phyloP scores from a whole-genome alignment of 345 rosid species.

The Eutrema heterophyllum region DNA sequence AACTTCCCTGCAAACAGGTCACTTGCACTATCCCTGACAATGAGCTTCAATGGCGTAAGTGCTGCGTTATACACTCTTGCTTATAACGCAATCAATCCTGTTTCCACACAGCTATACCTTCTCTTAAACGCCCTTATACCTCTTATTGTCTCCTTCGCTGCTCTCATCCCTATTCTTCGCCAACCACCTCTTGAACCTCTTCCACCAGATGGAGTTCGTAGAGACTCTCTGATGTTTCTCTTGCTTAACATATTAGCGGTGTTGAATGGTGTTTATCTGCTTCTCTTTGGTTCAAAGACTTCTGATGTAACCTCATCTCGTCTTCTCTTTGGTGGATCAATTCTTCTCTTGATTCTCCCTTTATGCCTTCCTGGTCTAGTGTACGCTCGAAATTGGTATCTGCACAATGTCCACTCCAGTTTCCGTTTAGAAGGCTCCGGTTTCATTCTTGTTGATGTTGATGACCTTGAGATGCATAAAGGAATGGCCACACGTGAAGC shows the following conservation, averaged over 20 bases:
- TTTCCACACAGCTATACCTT: constrained; percentile 54
- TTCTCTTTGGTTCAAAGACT: constrained; percentile 49
- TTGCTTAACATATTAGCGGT: constrained; percentile 64
- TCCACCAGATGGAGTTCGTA: constrained; percentile 56
- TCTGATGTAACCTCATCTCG: constrained; percentile 38
- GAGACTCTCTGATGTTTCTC: constrained; percentile 75
- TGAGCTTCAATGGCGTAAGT: constrained; percentile 86
- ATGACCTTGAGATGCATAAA: constrained; percentile 82
- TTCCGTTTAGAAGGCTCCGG: constrained; percentile 51
- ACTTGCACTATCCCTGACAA: constrained; percentile 80
- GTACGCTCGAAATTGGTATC: constrained; percentile 76
- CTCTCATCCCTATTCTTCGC: constrained; percentile 76
- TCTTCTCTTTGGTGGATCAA: constrained; percentile 62
- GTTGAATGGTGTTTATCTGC: constrained; percentile 78
- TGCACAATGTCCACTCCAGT: constrained; percentile 53
- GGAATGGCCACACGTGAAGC: constrained; percentile 47
- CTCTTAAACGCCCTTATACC: constrained; percentile 68
- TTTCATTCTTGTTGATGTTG: constrained; percentile 72
- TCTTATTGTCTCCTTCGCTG: constrained; percentile 50
- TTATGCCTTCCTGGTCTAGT: constrained; percentile 72
- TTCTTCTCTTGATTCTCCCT: constrained; percentile 65
- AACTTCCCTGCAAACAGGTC: constrained; percentile 70
- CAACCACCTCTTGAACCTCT: constrained; percentile 82
- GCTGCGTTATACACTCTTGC: constrained; percentile 84
- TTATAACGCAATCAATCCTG: constrained; percentile 55